Base-by-base conservation (phyloP, 2,329 filamentous ascomycete species). In the Xylaria multiplex region DNA sequence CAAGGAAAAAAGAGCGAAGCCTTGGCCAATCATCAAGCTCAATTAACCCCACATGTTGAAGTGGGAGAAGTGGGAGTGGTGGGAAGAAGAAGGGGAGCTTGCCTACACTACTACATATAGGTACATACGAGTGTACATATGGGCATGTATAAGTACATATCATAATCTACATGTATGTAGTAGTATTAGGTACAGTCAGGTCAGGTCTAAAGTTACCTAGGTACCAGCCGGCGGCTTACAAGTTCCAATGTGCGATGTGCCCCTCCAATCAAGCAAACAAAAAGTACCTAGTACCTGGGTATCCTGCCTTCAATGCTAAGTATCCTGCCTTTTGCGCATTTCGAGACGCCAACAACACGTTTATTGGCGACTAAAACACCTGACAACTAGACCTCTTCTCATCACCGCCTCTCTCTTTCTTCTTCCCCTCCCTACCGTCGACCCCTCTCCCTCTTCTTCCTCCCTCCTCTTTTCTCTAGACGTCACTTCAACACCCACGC, bases 321-420 rank as follows among this genome's bases (percentile, higher is more conserved):
- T 19, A 48, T 9, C 45, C 27, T 59, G 52, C 46, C 57, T 52
- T 42, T 52, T 42, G 59, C 27, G 46, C 52, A 40, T 65, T 60
- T 37, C 43, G 14, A 66, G 64, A 55, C 48, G 50, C 64, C 54
- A 46, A 53, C 46, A 50, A 59, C 49, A 64, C 45, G 50, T 54
- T 63, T 43, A 68, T 68, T 59, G 48, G 58, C 30, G 40, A 40
- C 58, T 42, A 27, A 14, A 40, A 27, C 35, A 30, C 54, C 30
- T 14, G 46, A 64, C 37, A 48, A 35, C 32, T 52, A 27, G 30
- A 43, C 32, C 42, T 48, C 50, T 50, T 54, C 43, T 42, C 64
- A 65, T 69, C 67, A 67, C 64, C 68, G 64, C 66, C 53, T 67
- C 42, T n/a, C 24, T 43, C n/a, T 45, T 48, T 56, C 24, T 53